A percentile compares a stretch with the other conserved stretches of the same genome.
Evolutionary conservation across 1,139 yeast species (phyloP).

Genomic region (Yamadazyma jaroonii): DNA sequence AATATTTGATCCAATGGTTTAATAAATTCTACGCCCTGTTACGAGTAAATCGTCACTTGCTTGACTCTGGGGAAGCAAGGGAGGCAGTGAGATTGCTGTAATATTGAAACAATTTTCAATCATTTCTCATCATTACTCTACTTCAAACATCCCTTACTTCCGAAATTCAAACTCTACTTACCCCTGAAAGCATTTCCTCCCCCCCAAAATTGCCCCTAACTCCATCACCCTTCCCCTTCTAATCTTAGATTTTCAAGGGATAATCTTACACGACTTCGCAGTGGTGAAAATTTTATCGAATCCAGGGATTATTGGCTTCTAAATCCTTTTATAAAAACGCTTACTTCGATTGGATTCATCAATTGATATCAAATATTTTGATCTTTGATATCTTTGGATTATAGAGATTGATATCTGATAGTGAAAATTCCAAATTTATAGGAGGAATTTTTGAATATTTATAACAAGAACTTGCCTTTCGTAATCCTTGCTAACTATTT

Average conservation of each 20-base stretch:
- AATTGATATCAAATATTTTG: neutral
- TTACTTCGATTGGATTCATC: neutral
- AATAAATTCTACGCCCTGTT: too few relatives aligned
- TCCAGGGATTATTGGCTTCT: conserved; percentile 12
- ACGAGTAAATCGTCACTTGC: too few relatives aligned
- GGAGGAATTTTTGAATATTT: too few relatives aligned
- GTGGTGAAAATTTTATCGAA: conserved; percentile 5
- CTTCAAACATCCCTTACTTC: neutral
- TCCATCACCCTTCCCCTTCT: neutral
- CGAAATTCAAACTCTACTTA: neutral
- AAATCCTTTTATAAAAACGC: neutral
- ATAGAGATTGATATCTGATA: neutral
- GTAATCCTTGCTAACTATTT: neutral
- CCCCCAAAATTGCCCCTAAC: neutral
- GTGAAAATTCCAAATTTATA: too few relatives aligned
- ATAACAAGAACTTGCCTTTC: too few relatives aligned
- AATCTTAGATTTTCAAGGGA: neutral
- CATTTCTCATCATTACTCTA: neutral
- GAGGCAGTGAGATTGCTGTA: too few relatives aligned
- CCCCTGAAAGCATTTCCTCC: neutral
- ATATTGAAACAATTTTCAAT: too few relatives aligned
- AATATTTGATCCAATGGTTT: too few relatives aligned
- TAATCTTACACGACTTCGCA: conserved; percentile 2
- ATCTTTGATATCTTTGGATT: neutral
- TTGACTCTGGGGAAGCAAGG: too few relatives aligned